phyloP scores from a whole-genome alignment of 78 protist genomes.

The Protostelium mycophagum region DNA sequence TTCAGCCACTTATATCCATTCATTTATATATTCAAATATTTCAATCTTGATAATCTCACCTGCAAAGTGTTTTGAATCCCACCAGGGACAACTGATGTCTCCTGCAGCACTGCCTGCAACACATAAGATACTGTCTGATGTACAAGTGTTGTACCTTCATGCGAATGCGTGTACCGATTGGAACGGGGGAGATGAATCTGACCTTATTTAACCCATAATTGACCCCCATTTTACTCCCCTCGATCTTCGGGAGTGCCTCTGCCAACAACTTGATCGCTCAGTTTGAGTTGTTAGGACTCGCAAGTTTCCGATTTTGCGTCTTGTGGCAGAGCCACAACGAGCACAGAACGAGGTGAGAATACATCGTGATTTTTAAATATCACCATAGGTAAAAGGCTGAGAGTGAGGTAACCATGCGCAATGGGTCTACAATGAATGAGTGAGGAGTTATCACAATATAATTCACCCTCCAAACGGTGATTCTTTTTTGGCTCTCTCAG shows the following conservation, averaged over 20 bases:
- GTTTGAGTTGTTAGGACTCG: conserved; percentile 44
- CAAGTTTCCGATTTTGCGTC: conserved; percentile 31
- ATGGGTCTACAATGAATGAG: neutral
- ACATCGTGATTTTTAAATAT: neutral
- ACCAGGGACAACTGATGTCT: neutral
- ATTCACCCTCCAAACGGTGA: conserved; percentile 59
- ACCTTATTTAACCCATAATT: conserved; percentile 52
- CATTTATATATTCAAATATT: too few relatives aligned
- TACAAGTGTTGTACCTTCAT: neutral
- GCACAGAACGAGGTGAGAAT: neutral
- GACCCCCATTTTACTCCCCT: conserved; percentile 33
- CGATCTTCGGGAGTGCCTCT: conserved; percentile 49
- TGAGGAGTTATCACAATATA: neutral
- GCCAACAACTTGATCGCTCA: conserved; percentile 53
- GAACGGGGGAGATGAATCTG: conserved; percentile 56
- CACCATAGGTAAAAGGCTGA: neutral
- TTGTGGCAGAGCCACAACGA: too few relatives aligned
- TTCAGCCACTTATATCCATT: neutral
- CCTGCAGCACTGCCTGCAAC: neutral
- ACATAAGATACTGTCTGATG: neutral
- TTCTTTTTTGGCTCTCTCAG: conserved; percentile 40
- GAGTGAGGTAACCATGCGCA: neutral
- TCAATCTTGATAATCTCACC: neutral
- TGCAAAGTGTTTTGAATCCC: neutral
- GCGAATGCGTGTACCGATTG: conserved; percentile 7